A percentile compares a stretch with the other conserved stretches of the same genome.
These are phyloP conservation scores for Leccinellum albellum DNA, from an alignment of 768 basidiomycete species.

Conservation along the genomic window DNA sequence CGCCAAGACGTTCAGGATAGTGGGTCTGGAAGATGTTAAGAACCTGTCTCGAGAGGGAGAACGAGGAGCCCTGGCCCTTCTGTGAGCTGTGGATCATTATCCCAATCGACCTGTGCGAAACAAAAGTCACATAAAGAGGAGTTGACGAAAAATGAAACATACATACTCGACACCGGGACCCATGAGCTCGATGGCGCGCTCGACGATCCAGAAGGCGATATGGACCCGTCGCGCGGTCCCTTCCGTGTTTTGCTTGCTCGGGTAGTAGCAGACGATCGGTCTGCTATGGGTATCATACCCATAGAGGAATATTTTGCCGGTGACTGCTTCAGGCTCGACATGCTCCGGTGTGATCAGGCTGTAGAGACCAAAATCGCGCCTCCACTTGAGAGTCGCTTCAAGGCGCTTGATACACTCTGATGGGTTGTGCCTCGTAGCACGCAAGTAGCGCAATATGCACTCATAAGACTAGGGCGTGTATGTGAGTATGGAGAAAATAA, in stretches of 20 bases:
- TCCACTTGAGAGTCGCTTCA: slow-evolving; percentile 73
- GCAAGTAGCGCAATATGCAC: slow-evolving; percentile 71
- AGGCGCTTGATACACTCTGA: slow-evolving; percentile 56
- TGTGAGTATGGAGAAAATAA: background rate
- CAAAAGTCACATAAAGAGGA: too few relatives aligned
- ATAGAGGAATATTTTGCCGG: slow-evolving; percentile 80
- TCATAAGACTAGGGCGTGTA: slow-evolving; percentile 47
- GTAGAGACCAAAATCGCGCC: slow-evolving; percentile 76
- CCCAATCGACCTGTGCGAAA: too few relatives aligned
- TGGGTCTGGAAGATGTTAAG: slow-evolving; percentile 73
- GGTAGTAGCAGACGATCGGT: slow-evolving; percentile 66
- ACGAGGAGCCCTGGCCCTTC: too few relatives aligned
- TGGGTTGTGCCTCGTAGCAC: slow-evolving; percentile 74
- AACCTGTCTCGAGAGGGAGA: slow-evolving; percentile 32
- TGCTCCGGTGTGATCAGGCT: slow-evolving; percentile 53
- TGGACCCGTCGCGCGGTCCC: slow-evolving; percentile 67
- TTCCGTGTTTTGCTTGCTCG: slow-evolving; percentile 74
- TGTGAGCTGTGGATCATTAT: too few relatives aligned
- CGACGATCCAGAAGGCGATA: slow-evolving; percentile 72
- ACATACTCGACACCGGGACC: slow-evolving; percentile 77
- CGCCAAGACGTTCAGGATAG: slow-evolving; percentile 83
- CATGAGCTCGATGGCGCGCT: slow-evolving; percentile 74
- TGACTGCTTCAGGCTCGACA: slow-evolving; percentile 76
- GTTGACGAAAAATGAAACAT: background rate
- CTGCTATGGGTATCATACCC: slow-evolving; percentile 68